Evolutionary conservation across 2,329 filamentous ascomycete species (phyloP).

Genomic region (Diaporthe aspalathi): DNA sequence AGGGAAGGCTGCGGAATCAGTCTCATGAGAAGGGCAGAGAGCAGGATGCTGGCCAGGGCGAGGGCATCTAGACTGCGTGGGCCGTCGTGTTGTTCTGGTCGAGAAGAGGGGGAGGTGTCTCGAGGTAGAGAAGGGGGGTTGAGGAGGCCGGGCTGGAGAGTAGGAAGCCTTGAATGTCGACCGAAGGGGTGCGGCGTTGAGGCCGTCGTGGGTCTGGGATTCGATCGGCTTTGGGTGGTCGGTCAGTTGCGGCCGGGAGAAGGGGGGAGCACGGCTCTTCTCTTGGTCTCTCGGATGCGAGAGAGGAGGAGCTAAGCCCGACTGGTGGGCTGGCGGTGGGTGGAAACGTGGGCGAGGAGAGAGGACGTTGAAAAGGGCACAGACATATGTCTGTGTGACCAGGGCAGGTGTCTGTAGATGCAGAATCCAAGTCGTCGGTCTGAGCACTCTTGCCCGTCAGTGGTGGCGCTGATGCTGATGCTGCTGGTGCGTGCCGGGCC

Average conservation of each 20-base stretch:
- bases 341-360: constrained; percentile 16
- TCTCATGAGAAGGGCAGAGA: constrained; percentile 30
- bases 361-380: constrained; percentile 32
- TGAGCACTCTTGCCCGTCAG: constrained; percentile 17
- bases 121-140: constrained; percentile 3
- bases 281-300: constrained; percentile 2
- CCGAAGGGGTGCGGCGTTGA: not conserved
- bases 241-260: not conserved
- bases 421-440: constrained; percentile 1
- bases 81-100: not conserved
- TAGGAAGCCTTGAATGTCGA: not conserved
- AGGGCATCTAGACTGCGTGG: constrained; percentile 21
- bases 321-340: not conserved
- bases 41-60: constrained; percentile 18
- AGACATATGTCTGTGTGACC: constrained; percentile 31
- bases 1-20: constrained; percentile 24
- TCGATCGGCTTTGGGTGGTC: not conserved
- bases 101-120: too few species aligned
- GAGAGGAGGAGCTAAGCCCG: constrained; percentile 19
- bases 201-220: constrained; percentile 12
- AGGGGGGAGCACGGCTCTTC: constrained; percentile 20
- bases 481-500: too few species aligned
- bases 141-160: constrained; percentile 12
- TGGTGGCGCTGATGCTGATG: not conserved
- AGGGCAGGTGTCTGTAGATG: constrained; percentile 29